Evolutionary conservation across 257 asterid genomes (phyloP), one percentile per base, ranked within the genome.

Genomic region (Solanum tacnaense): DNA sequence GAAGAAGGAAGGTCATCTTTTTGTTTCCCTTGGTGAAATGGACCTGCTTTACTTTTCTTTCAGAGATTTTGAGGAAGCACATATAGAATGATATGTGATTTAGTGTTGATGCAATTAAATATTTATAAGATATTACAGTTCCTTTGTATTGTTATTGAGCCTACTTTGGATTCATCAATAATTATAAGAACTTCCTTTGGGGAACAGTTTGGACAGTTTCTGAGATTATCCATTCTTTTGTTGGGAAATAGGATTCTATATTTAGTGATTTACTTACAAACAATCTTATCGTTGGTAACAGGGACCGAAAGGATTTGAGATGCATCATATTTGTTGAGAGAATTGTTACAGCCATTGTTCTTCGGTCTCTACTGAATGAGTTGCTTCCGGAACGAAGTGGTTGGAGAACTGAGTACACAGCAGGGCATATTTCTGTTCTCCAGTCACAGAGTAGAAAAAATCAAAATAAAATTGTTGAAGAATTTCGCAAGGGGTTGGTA

Each of bases 241-340:
- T 32, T 72, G 41, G 15, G 44, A 32, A 38, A 13, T 82, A 29
- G 27, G 70, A 82, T 18, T 31, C 21, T 29, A 3, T 82, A 49
- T 31, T 82, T 49, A 49, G 85, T 29, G 21, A 49, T 82, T 56
- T 52, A 82, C 41, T 82, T 62, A 3, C 70, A 34, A 27, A 49
- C 41, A 13, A 44, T 27, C 39, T 81, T 44, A 27, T n/a, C 9
- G 7, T 78, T 15, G 67, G 67, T 44, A 38, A 6, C 83, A 21
- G 99, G 88, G 91, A 92, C 68, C 39, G 91, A n/a, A 94, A 88
- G 89, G 95, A 94, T 75, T 89, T 96, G 92, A 93, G 99, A 85
- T 96, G 99, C 87, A 93, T 96, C 49, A 92, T 96, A 62, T 96
- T 95, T 90, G 99, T 95, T 15, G 92, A 96, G 89, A 93, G 98